Conservation (phyloP, 805 yeast species). For the Candida xiaguanensis region DNA sequence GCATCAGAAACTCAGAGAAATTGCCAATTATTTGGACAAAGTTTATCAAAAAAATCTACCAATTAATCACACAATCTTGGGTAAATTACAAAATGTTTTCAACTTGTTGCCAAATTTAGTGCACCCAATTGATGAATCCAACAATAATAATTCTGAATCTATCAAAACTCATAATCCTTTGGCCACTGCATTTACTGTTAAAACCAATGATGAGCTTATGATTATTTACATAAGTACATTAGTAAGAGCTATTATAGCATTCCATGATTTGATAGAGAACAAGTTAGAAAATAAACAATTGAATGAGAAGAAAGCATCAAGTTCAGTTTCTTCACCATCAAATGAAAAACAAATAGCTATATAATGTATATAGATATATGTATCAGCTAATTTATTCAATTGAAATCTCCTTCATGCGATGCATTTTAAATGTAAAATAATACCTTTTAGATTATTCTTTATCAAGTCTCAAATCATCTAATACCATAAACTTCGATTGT, state of each 20-base stretch:
- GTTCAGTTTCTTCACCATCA: neutral
- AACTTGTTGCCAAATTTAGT: constrained; percentile 82
- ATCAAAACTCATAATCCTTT: constrained; percentile 46
- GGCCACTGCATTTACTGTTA: constrained; percentile 78
- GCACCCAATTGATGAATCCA: constrained; percentile 13
- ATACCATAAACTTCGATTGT: too few species aligned
- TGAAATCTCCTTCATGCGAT: too few species aligned
- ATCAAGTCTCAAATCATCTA: too few species aligned
- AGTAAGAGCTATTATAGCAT: constrained; percentile 92
- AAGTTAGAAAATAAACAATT: constrained; percentile 75
- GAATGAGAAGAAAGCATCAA: constrained; percentile 25
- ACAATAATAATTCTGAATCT: constrained; percentile 12
- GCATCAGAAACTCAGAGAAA: constrained; percentile 72
- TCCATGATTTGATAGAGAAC: constrained; percentile 95
- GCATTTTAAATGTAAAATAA: too few species aligned
- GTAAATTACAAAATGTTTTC: constrained; percentile 91
- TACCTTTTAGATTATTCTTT: too few species aligned
- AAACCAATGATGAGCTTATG: constrained; percentile 96
- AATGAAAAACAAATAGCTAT: constrained; percentile 2
- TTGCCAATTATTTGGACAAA: constrained; percentile 71
- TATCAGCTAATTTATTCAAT: too few species aligned
- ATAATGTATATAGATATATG: neutral
- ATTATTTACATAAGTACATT: constrained; percentile 82
- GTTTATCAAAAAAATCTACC: constrained; percentile 74
- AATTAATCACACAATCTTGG: constrained; percentile 83